Base-by-base conservation (phyloP, 2,329 filamentous ascomycete species). In the Monilinia fructicola region DNA sequence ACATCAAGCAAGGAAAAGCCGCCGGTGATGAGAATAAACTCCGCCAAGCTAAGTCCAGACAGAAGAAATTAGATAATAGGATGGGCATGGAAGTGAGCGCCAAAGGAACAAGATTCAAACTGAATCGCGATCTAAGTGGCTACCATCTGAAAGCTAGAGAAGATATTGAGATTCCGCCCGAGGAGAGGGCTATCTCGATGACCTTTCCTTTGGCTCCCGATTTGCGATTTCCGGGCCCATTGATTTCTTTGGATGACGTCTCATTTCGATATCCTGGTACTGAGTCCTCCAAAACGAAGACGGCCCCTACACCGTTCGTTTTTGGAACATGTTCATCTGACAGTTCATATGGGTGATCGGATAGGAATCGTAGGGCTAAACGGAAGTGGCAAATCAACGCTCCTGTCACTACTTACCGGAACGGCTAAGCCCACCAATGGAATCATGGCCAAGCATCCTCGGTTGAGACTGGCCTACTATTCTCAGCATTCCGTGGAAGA, bases 11-110 rank as follows among this genome's bases (percentile, higher is more conserved):
- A 26, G 92, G 91, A 9, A 90, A 89, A 75, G 87, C 87, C 58
- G 89, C 88, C 35, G 90, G 92, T 40, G 92, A 96, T 73, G 89
- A 93, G 72, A 94, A 94, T 75, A 93, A 93, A 76, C 82, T 96
- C 3, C 87, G 90, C n/a, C 90, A 93, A 79, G 92, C 91, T 4
- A 93, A 93, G 69, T 91, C 89, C 5, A 83, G 91, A 0, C 90
- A 93, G 78, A 94, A 93, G 81, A 93, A 92, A 75, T 82, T 96
- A 1, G 91, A 96, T 66, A 89, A 95, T 65, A 83, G 91, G 7
- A 90, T 88, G 86, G 92, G 92, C 0, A 77, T 96, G 72, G 84
- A 93, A 73, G 88, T 92, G 52, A 90, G 81, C 69, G 85, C 87
- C 9, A 88, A 84, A 62, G 92, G 92, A 1, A 85, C 85, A 6